phyloP scores from a whole-genome alignment of 805 yeast genomes.

The Kodamaea fukazawae region DNA sequence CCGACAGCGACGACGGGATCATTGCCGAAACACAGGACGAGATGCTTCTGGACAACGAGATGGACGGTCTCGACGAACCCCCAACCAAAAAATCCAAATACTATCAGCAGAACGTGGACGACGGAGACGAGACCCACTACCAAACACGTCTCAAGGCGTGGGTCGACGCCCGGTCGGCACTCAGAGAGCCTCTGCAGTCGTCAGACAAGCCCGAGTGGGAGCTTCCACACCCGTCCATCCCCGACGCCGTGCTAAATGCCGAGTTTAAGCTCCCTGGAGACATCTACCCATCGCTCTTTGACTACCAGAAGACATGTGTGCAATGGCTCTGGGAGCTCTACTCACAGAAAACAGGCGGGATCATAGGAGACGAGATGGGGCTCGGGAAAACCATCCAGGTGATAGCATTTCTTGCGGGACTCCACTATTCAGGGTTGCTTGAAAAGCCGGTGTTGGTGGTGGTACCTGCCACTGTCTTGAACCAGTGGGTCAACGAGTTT shows the following conservation, averaged over 20 bases:
- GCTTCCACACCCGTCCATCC: conserved; percentile 70
- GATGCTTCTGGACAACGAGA: neutral
- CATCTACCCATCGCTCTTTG: conserved; percentile 79
- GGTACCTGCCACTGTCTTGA: conserved; percentile 95
- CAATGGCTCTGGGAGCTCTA: conserved; percentile 97
- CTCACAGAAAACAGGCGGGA: conserved; percentile 88
- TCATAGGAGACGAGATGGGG: conserved; percentile 98
- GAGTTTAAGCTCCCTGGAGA: conserved; percentile 85
- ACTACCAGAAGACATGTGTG: conserved; percentile 93
- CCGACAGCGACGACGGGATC: conserved; percentile 6
- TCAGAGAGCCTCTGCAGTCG: conserved; percentile 24
- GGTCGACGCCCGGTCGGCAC: conserved; percentile 49
- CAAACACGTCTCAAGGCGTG: conserved; percentile 60
- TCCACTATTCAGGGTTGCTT: conserved; percentile 76
- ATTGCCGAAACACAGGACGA: neutral
- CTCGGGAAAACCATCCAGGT: conserved; percentile 93
- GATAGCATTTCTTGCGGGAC: conserved; percentile 84
- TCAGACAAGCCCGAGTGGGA: conserved; percentile 51
- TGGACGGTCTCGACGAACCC: no score
- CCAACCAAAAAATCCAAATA: neutral
- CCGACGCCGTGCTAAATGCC: conserved; percentile 73
- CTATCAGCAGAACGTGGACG: conserved; percentile 53
- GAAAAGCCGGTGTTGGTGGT: conserved; percentile 81
- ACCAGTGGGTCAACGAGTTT: conserved; percentile 95
- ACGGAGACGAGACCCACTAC: conserved; percentile 73